Percentiles rank a stretch among this genome's conserved stretches.
phyloP scores from a whole-genome alignment of 2,329 filamentous ascomycete genomes.

The Fusarium guadeloupense region DNA sequence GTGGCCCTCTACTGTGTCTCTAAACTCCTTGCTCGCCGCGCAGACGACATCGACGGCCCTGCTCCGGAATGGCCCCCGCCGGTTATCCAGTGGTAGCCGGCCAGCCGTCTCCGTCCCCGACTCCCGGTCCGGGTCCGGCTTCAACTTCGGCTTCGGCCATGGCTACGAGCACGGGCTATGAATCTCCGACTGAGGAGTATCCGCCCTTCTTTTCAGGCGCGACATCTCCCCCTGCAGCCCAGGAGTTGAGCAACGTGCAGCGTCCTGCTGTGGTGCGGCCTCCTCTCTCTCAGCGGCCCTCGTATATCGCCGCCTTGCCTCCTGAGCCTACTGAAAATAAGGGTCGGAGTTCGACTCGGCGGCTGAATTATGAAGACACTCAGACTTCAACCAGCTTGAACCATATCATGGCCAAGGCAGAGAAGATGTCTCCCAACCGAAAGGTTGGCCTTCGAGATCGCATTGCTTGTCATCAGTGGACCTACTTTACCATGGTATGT shows the following conservation, averaged over 20 bases:
- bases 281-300: slow-evolving; percentile 26
- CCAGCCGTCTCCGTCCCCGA: slow-evolving; percentile 13
- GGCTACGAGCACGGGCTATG: slow-evolving; percentile 46
- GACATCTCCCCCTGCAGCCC: slow-evolving; percentile 12
- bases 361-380: slow-evolving; percentile 23
- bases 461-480: slow-evolving; percentile 70
- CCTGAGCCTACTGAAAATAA: background rate
- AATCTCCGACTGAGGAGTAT: slow-evolving; percentile 51
- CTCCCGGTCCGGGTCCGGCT: background rate
- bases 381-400: slow-evolving; percentile 43
- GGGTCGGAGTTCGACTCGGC: slow-evolving; percentile 7
- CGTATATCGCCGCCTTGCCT: slow-evolving; percentile 27
- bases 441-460: slow-evolving; percentile 59
- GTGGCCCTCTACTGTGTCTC: slow-evolving; percentile 59
- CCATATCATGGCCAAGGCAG: slow-evolving; percentile 47
- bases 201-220: slow-evolving; percentile 42
- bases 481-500: slow-evolving; percentile 72
- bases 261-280: slow-evolving; percentile 18
- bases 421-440: slow-evolving; percentile 35
- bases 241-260: background rate
- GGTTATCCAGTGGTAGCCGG: slow-evolving; percentile 43
- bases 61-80: slow-evolving; percentile 49
- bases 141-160: background rate
- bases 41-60: slow-evolving; percentile 57
- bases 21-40: slow-evolving; percentile 57